A percentile compares a stretch with the other conserved stretches of the same genome.
These are phyloP conservation scores for Wickerhamiella cacticola DNA, from an alignment of 805 yeast species.

Conservation along the genomic window DNA sequence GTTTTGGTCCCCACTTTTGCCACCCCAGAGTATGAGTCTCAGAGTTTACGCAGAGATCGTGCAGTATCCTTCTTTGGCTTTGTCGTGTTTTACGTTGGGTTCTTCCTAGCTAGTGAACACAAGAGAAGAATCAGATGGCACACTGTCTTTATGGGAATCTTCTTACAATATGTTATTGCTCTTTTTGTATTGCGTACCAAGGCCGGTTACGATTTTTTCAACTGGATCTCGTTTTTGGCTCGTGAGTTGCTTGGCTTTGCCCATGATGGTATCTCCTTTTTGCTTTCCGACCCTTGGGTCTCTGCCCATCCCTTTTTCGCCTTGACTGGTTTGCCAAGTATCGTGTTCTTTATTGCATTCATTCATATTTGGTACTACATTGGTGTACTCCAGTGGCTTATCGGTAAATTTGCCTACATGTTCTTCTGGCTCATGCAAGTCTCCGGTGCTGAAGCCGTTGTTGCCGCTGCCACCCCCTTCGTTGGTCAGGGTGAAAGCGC, in stretches of 20 bases:
- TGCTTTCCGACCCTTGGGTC: constrained; percentile 33
- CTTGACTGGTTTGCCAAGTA: constrained; percentile 50
- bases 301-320: constrained; percentile 38
- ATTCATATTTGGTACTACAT: constrained; percentile 49
- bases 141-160: constrained; percentile 47
- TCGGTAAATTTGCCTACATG: constrained; percentile 43
- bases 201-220: constrained; percentile 49
- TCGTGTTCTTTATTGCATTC: constrained; percentile 50
- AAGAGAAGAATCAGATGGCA: constrained; percentile 41
- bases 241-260: constrained; percentile 47
- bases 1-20: constrained; percentile 45
- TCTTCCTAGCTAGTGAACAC: constrained; percentile 38
- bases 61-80: constrained; percentile 48
- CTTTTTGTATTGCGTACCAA: constrained; percentile 49
- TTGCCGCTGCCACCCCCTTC: constrained; percentile 56
- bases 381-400: constrained; percentile 49
- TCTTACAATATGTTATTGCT: constrained; percentile 48
- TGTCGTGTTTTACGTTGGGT: constrained; percentile 35
- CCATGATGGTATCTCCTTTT: constrained; percentile 48
- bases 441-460: constrained; percentile 53
- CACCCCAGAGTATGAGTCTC: constrained; percentile 35
- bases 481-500: constrained; percentile 58
- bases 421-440: constrained; percentile 50
- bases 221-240: constrained; percentile 47
- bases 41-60: constrained; percentile 40